phyloP scores from a whole-genome alignment of 495 filamentous ascomycete species.

The Aspergillus ostianus region DNA sequence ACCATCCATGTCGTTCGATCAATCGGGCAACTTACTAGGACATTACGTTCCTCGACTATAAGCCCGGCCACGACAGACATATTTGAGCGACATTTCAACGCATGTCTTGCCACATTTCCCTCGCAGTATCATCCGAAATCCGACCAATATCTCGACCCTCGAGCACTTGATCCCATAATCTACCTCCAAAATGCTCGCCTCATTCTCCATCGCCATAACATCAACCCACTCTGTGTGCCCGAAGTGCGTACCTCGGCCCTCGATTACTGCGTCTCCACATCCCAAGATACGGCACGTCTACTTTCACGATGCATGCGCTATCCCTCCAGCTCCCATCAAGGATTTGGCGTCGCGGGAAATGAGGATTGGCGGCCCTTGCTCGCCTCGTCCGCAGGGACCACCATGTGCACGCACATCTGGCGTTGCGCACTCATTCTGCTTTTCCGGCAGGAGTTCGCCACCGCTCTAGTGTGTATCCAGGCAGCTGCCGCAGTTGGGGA shows the following conservation, averaged over 20 bases:
- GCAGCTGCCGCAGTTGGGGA: constrained; percentile 66
- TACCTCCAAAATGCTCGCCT: constrained; percentile 82
- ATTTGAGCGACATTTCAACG: constrained; percentile 78
- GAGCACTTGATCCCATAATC: constrained; percentile 66
- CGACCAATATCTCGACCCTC: constrained; percentile 66
- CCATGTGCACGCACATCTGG: constrained; percentile 85
- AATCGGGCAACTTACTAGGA: constrained; percentile 73
- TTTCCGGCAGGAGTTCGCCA: constrained; percentile 67
- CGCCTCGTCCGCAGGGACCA: constrained; percentile 56
- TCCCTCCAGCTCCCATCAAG: constrained; percentile 12
- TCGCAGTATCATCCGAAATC: constrained; percentile 64
- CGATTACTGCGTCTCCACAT: constrained; percentile 70
- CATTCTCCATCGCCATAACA: constrained; percentile 87
- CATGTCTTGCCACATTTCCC: constrained; percentile 73
- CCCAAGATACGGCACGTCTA: constrained; percentile 73
- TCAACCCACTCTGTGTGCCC: constrained; percentile 66
- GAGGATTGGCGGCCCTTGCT: constrained; percentile 51
- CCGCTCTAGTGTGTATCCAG: constrained; percentile 70
- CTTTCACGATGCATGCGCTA: constrained; percentile 61
- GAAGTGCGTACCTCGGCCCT: constrained; percentile 67
- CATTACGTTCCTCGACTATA: constrained; percentile 66
- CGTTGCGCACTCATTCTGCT: constrained; percentile 81
- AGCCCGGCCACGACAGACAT: constrained; percentile 66
- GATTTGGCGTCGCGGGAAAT: constrained; percentile 14
- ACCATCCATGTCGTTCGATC: constrained; percentile 81